These are phyloP conservation scores for Closterium sp. DNA, from an alignment of 139 green algal species.

Conservation along the genomic window DNA sequence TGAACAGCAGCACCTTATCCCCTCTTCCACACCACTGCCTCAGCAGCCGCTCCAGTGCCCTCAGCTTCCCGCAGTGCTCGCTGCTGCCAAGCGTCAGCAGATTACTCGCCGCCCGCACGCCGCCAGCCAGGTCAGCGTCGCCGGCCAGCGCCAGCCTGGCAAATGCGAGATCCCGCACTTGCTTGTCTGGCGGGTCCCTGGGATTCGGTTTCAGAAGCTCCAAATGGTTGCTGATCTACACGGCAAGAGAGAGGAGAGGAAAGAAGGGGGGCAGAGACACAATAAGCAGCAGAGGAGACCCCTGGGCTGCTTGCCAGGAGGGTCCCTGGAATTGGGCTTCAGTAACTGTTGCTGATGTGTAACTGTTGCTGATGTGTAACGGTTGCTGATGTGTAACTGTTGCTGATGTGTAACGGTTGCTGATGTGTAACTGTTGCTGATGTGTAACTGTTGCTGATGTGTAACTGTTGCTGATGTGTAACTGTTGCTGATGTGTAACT, in stretches of 20 bases:
- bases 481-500: not conserved
- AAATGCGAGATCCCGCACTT: constrained; percentile 41
- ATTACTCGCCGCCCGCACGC: constrained; percentile 22
- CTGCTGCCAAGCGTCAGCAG: constrained; percentile 52
- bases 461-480: not conserved
- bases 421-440: not conserved
- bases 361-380: too few species aligned
- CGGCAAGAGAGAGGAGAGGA: not conserved
- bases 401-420: too few species aligned
- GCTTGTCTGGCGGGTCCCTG: constrained; percentile 23
- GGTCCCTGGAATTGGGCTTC: not conserved
- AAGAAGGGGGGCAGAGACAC: not conserved
- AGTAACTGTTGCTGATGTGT: too few species aligned
- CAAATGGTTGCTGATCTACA: constrained; percentile 71
- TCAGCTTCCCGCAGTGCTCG: constrained; percentile 67
- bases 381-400: not conserved
- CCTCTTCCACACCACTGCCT: not conserved
- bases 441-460: not conserved
- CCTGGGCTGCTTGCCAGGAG: not conserved
- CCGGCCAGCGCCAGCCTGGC: constrained; percentile 64
- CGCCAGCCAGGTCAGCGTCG: constrained; percentile 59
- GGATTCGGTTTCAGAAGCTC: constrained; percentile 66
- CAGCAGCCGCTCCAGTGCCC: constrained; percentile 60
- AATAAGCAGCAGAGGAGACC: not conserved
- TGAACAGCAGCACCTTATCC: constrained; percentile 72